phyloP scores from a whole-genome alignment of 441 rosid species.

The Populus hybrid region DNA sequence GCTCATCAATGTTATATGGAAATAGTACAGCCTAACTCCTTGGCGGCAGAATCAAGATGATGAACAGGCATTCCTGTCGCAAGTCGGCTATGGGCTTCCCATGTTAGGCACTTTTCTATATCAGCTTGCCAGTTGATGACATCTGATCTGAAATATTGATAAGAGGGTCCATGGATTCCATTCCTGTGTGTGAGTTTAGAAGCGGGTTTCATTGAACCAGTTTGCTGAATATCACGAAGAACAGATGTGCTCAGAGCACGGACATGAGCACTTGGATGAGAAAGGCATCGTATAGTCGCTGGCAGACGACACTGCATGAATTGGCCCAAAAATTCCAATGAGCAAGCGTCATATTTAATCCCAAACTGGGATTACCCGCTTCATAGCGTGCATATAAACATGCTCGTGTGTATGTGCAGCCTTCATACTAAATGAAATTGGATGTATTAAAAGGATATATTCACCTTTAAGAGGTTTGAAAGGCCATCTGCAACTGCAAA shows the following conservation, averaged over 20 bases:
- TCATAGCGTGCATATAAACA: background rate
- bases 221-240: slow-evolving; percentile 66
- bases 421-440: background rate
- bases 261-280: slow-evolving; percentile 96
- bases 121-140: slow-evolving; percentile 78
- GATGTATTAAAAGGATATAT: background rate
- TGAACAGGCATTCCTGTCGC: slow-evolving; percentile 64
- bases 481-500: slow-evolving; percentile 90
- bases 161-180: slow-evolving; percentile 50
- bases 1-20: slow-evolving; percentile 40
- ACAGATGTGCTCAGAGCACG: slow-evolving; percentile 93
- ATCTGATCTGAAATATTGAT: slow-evolving; percentile 47
- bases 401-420: background rate
- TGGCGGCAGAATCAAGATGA: slow-evolving; percentile 70
- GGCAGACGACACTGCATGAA: slow-evolving; percentile 90
- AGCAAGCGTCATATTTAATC: background rate
- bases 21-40: slow-evolving; percentile 79
- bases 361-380: background rate
- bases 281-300: slow-evolving; percentile 81
- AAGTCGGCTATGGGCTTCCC: slow-evolving; percentile 93
- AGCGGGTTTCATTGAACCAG: slow-evolving; percentile 40
- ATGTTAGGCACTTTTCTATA: slow-evolving; percentile 73
- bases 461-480: slow-evolving; percentile 86
- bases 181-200: slow-evolving; percentile 48
- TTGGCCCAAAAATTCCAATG: slow-evolving; percentile 4